Conservation (phyloP, 441 rosid species). For the Erodium trifolium region DNA sequence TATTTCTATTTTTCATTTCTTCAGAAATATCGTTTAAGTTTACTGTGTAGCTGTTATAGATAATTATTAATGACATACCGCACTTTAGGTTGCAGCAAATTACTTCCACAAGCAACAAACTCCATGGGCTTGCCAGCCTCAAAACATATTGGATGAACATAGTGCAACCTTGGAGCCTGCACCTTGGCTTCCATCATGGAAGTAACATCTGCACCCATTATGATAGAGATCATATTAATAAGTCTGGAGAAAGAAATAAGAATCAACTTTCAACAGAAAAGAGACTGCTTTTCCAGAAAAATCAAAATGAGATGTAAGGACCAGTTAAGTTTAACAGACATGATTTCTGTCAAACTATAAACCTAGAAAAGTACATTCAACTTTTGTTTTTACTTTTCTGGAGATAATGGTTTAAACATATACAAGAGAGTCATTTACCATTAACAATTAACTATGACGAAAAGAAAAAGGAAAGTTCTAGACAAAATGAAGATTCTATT, state of each 20-base stretch:
- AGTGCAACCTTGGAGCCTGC: conserved; percentile 67
- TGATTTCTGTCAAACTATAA: neutral
- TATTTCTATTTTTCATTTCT: neutral
- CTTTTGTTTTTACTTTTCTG: too few relatives aligned
- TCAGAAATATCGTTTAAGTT: neutral
- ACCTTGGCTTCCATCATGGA: conserved; percentile 48
- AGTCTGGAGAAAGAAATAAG: neutral
- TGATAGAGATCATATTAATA: conserved; percentile 1
- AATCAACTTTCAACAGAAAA: neutral
- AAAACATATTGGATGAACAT: conserved; percentile 76
- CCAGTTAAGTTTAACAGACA: neutral
- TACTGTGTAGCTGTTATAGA: neutral
- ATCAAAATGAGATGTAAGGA: neutral
- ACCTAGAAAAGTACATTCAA: too few relatives aligned
- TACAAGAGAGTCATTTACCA: too few relatives aligned
- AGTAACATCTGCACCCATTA: conserved; percentile 46
- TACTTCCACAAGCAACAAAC: conserved; percentile 78
- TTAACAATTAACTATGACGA: too few relatives aligned
- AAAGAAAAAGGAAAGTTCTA: too few relatives aligned
- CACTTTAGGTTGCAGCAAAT: conserved; percentile 61
- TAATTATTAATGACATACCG: conserved; percentile 39
- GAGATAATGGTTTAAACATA: too few relatives aligned
- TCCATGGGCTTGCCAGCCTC: conserved; percentile 93
- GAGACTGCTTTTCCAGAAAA: neutral
- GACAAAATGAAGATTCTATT: too few relatives aligned